These are phyloP conservation scores for Triticum timopheevii DNA, from an alignment of 176 grass and related monocot species.

Conservation along the genomic window DNA sequence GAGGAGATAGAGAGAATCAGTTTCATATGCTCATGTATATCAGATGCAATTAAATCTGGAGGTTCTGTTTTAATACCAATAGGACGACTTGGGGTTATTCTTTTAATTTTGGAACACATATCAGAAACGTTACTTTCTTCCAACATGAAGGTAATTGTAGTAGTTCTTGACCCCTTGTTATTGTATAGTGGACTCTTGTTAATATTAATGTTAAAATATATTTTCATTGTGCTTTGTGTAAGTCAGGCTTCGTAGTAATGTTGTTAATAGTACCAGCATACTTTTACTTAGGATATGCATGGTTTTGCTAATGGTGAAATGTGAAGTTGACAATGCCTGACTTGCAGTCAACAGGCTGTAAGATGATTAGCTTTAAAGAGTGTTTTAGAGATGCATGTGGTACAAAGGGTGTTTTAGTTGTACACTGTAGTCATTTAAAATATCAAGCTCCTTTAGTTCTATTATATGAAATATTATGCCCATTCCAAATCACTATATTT, in stretches of 20 bases:
- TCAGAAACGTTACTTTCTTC: constrained; percentile 46
- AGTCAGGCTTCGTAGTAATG: neutral
- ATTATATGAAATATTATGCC: constrained; percentile 13
- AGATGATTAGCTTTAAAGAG: neutral
- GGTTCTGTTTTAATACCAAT: constrained; percentile 84
- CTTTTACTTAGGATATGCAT: neutral
- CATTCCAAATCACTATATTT: neutral
- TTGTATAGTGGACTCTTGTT: neutral
- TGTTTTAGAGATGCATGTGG: constrained; percentile 13
- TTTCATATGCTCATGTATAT: constrained; percentile 82
- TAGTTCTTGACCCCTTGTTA: neutral
- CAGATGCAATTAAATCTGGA: constrained; percentile 63
- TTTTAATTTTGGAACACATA: constrained; percentile 75
- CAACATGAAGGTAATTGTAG: constrained; percentile 56
- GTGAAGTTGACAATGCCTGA: constrained; percentile 4
- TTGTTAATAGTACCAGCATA: neutral
- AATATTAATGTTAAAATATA: neutral
- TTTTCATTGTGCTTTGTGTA: neutral
- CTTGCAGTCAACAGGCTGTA: neutral
- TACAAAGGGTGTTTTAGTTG: constrained; percentile 10
- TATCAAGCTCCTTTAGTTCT: neutral
- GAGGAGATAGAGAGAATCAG: constrained; percentile 77
- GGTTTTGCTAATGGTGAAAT: constrained; percentile 16
- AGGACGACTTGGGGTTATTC: constrained; percentile 52
- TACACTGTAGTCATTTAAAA: neutral